Conservation (phyloP, 2,329 filamentous ascomycete species). For the Xylariaceae sp. region DNA sequence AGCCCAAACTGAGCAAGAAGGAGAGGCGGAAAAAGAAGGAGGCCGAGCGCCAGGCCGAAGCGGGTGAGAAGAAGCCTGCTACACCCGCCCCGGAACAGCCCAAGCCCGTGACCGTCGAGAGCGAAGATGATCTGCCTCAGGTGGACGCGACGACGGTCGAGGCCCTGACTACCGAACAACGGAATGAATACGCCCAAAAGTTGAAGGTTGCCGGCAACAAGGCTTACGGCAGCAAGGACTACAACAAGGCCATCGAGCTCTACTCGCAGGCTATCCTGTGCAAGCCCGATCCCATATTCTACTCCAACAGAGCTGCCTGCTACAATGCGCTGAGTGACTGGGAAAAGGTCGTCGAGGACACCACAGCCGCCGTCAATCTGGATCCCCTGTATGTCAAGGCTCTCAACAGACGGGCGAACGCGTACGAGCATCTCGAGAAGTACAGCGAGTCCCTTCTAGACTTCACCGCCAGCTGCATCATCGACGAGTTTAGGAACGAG, state of each 20-base stretch:
- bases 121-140: constrained; percentile 65
- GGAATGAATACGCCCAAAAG: constrained; percentile 82
- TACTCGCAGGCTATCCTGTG: constrained; percentile 95
- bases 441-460: constrained; percentile 94
- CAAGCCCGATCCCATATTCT: constrained; percentile 96
- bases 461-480: constrained; percentile 98
- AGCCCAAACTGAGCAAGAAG: constrained; percentile 80
- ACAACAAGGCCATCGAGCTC: constrained; percentile 86
- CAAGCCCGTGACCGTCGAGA: constrained; percentile 49
- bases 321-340: constrained; percentile 90
- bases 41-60: constrained; percentile 54
- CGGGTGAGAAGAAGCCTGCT: constrained; percentile 35
- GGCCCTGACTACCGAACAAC: constrained; percentile 55
- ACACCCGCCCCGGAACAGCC: constrained; percentile 36
- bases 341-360: constrained; percentile 96
- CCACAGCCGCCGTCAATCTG: constrained; percentile 87
- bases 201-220: constrained; percentile 95
- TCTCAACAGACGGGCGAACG: constrained; percentile 90
- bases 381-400: constrained; percentile 97
- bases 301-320: constrained; percentile 96
- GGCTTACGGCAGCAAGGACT: constrained; percentile 90
- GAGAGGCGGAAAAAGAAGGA: constrained; percentile 85
- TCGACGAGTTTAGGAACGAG: constrained; percentile 94
- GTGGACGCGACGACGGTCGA: constrained; percentile 53
- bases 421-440: constrained; percentile 87